Conservation (phyloP, 768 basidiomycete genomes). For the Lenzites betulinus region DNA sequence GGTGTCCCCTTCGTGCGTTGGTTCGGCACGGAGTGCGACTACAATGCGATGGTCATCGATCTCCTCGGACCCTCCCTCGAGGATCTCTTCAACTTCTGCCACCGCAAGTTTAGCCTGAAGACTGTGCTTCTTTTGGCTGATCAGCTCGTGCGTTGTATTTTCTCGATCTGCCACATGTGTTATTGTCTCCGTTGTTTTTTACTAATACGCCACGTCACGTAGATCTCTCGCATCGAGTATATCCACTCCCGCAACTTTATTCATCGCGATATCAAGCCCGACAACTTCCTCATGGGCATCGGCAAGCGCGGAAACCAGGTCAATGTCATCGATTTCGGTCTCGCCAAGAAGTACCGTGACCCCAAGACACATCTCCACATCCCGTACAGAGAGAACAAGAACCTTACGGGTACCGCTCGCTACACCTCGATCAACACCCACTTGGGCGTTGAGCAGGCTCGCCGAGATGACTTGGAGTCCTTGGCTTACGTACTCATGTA, state of each 20-base stretch:
- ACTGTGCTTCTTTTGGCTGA: constrained; percentile 96
- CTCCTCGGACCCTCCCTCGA: constrained; percentile 91
- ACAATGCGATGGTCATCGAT: constrained; percentile 99
- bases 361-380: constrained; percentile 99
- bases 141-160: constrained; percentile 69
- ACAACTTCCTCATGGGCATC: constrained; percentile 99
- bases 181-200: background rate
- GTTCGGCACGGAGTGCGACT: constrained; percentile 96
- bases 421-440: constrained; percentile 99
- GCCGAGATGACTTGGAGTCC: constrained; percentile 97
- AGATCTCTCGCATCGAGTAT: constrained; percentile 99
- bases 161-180: background rate
- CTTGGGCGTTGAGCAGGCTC: constrained; percentile 96
- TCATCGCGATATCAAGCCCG: constrained; percentile 98
- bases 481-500: constrained; percentile 99
- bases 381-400: constrained; percentile 99
- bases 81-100: constrained; percentile 93
- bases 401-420: constrained; percentile 96
- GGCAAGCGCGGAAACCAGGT: constrained; percentile 99
- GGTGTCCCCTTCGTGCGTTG: constrained; percentile 98
- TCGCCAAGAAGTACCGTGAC: constrained; percentile 99
- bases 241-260: constrained; percentile 99
- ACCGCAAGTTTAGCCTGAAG: constrained; percentile 97
- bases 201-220: constrained; percentile 20
- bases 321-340: constrained; percentile 97